These are phyloP conservation scores for apple (Malus domestica) DNA, from an alignment of 306 rosid species.

Conservation along the genomic window DNA sequence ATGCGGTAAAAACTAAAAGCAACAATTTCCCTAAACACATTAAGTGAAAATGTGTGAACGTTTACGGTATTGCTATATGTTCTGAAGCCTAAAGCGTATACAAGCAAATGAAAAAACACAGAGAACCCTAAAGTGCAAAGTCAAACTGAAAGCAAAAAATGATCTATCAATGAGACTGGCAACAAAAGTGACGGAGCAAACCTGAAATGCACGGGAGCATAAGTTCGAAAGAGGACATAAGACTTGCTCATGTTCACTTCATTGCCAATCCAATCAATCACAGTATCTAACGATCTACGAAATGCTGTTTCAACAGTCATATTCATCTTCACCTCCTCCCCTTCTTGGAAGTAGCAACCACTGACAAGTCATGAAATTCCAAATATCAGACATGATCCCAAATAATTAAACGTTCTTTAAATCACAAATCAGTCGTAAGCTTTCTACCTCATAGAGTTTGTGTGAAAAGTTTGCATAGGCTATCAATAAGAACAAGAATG, in stretches of 20 bases:
- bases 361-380: conserved; percentile 30
- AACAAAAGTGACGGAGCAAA: conserved; percentile 2
- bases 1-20: neutral
- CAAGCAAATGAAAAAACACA: neutral
- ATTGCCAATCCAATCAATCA: conserved; percentile 48
- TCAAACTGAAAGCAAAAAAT: neutral
- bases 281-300: conserved; percentile 58
- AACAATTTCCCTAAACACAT: neutral
- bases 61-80: neutral
- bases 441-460: neutral
- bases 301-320: conserved; percentile 62
- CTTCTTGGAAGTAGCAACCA: conserved; percentile 82
- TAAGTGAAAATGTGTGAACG: neutral
- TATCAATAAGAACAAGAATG: neutral
- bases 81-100: neutral
- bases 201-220: conserved; percentile 93
- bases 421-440: too few relatives aligned
- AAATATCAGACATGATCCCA: conserved; percentile 19
- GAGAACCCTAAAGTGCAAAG: neutral
- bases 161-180: neutral
- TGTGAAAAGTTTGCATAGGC: neutral
- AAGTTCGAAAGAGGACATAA: conserved; percentile 70
- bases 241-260: conserved; percentile 69
- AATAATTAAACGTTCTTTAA: neutral
- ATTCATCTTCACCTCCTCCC: conserved; percentile 60